Evolutionary conservation across 345 rosid genomes (phyloP), one percentile per base, ranked within the genome.

Genomic region (Moricandia arvensis): DNA sequence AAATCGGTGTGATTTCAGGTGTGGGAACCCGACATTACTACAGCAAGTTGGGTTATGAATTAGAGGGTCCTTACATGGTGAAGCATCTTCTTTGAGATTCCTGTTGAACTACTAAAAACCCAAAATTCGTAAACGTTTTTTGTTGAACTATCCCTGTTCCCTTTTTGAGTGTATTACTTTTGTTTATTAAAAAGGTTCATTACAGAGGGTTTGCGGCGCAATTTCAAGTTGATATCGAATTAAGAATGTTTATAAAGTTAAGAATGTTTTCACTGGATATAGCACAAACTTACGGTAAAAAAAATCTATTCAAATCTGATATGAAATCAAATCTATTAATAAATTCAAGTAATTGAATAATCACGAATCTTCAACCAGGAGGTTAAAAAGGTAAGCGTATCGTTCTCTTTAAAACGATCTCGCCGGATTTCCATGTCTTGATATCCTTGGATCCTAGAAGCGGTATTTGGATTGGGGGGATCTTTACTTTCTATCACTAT

Each of bases 31-130:
- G 97, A n/a, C 98, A 90, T 78, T 93, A 93, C 78, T 93, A 90
- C 68, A 86, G 97, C 75, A 93, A 93, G 78, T 71, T 93, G 75
- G 98, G 97, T 11, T 95, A 92, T 73, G 96, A 86, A 81, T 90
- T 95, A 66, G 96, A 90, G 83, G 99, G 98, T 63, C 98, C 99
- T 70, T 95, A 89, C 83, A 93, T 95, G 98, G 96, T 89, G 55
- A 90, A 92, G 80, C 79, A 47, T 83, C 97, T 95, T 26, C 80
- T 75, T 57, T 90, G 73, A 71, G 31, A 3, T 12, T 63, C 4
- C n/a, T 71, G 30, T 65, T 38, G 15, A 41, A 41, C 47, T 63
- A 21, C 61, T 43, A 15, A 7, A 31, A 51, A 38, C 35, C 29
- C 0, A 26, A 53, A 63, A 30, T 9, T 18, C 7, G 37, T 15